These are phyloP conservation scores for Sphaerostilbella broomeana DNA, from an alignment of 2,329 filamentous ascomycete genomes.

Conservation along the genomic window DNA sequence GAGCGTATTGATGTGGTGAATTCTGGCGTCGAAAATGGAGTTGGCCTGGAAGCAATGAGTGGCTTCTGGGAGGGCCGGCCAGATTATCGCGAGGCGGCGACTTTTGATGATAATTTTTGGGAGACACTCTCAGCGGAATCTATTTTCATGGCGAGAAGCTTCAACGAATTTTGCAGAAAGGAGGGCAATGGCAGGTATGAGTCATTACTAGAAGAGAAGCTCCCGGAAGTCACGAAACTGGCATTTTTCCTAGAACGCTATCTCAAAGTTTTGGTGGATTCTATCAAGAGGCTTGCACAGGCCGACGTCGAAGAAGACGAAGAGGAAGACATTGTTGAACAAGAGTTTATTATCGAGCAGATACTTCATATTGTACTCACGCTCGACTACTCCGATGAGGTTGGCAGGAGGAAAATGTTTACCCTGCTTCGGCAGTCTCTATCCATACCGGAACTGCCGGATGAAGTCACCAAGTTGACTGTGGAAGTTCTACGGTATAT, in stretches of 20 bases:
- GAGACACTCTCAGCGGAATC: constrained; percentile 77
- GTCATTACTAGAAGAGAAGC: constrained; percentile 77
- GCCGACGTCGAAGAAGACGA: constrained; percentile 56
- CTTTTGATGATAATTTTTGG: constrained; percentile 71
- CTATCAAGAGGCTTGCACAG: constrained; percentile 51
- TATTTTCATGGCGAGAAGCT: constrained; percentile 82
- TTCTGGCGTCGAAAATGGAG: constrained; percentile 80
- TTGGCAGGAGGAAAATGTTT: constrained; percentile 94
- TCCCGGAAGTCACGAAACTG: constrained; percentile 88
- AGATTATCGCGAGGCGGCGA: constrained; percentile 67
- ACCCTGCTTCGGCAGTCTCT: constrained; percentile 78
- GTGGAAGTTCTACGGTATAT: constrained; percentile 77
- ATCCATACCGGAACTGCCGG: constrained; percentile 79
- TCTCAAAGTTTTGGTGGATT: constrained; percentile 60
- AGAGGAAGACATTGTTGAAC: constrained; percentile 78
- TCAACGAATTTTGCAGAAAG: constrained; percentile 84
- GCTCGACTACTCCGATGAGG: constrained; percentile 95
- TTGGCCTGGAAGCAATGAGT: constrained; percentile 88
- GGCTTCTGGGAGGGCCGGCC: constrained; percentile 93
- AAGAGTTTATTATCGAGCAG: constrained; percentile 94
- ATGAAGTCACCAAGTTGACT: constrained; percentile 84
- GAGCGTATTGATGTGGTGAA: constrained; percentile 92
- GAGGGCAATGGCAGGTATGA: constrained; percentile 70
- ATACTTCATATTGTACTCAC: constrained; percentile 86
- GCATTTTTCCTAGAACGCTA: constrained; percentile 83